Conservation (phyloP, 805 yeast species). For the Candida sanyiensis region DNA sequence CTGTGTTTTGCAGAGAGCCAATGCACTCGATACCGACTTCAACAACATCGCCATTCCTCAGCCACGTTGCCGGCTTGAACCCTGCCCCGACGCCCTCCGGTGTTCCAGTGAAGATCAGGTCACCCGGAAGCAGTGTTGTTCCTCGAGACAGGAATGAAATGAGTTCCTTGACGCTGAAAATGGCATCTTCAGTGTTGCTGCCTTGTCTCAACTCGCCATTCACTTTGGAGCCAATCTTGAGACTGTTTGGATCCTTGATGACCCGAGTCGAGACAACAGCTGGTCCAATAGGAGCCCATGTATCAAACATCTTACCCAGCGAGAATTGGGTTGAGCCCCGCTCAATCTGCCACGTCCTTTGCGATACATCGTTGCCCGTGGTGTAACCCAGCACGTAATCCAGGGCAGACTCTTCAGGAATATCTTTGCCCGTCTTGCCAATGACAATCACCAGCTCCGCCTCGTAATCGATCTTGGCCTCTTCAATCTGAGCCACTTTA, state of each 20-base stretch:
- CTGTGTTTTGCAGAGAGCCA: slow-evolving; percentile 36
- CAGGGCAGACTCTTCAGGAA: slow-evolving; percentile 36
- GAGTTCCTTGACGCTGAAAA: slow-evolving; percentile 38
- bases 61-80: slow-evolving; percentile 34
- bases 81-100: slow-evolving; percentile 52
- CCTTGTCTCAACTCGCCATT: slow-evolving; percentile 44
- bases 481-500: slow-evolving; percentile 27
- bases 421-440: slow-evolving; percentile 41
- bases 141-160: slow-evolving; percentile 45
- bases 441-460: slow-evolving; percentile 48
- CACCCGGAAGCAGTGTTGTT: slow-evolving; percentile 46
- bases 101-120: slow-evolving; percentile 49
- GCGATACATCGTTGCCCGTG: slow-evolving; percentile 50
- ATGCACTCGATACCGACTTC: slow-evolving; percentile 36
- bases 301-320: slow-evolving; percentile 48
- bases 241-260: slow-evolving; percentile 23
- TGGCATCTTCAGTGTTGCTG: slow-evolving; percentile 41
- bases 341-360: slow-evolving; percentile 46
- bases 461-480: slow-evolving; percentile 41
- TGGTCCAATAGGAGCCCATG: slow-evolving; percentile 54
- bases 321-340: slow-evolving; percentile 48
- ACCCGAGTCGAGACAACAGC: slow-evolving; percentile 36
- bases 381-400: slow-evolving; percentile 45
- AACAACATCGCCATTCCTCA: slow-evolving; percentile 39
- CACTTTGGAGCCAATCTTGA: slow-evolving; percentile 35